Evolutionary conservation across 202 grass and related monocot genomes (phyloP), one percentile per base, ranked within the genome.

Genomic region (Musa balbisiana): DNA sequence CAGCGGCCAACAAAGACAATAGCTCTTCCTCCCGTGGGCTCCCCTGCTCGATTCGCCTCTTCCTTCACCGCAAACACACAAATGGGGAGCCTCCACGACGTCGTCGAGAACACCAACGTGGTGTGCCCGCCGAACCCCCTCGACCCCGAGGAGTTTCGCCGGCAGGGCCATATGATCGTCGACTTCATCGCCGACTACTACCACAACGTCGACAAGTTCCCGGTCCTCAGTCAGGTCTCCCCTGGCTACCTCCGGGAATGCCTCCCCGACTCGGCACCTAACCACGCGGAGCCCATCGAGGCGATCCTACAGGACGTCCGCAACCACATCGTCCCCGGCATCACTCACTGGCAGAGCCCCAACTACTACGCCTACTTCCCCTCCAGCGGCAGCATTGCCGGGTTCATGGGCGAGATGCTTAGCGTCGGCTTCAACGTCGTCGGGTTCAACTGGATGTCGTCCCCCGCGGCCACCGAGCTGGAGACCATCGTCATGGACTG

Each of bases 271-370:
- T 55, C 52, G 3, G 77, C 81, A 13, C 84, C 87, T 22, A 24
- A 9, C 3, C 52, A 64, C 24, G 84, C 81, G 51, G 75, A 87
- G 24, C 74, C 80, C 6, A 69, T 86, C 1, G 59, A 76, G 6
- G 52, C 73, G 17, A 87, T 87, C 3, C 25, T 88, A 12, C 4
- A 53, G 22, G 85, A 91, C 71, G 56, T 87, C 8, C 72, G 53
- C 14, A 58, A 82, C 11, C 49, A 81, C 52, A 76, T 91, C 67
- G 54, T 91, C 13, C 89, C 89, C 0, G 80, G 85, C 14, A 12
- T 91, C n/a, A 88, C 89, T 17, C 89, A 91, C 66, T 88, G 89
- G 89, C 85, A 91, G 83, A 91, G 89, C 80, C 89, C 83, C 4
- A 87, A 82, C 74, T 84, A 81, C 77, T 85, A 79, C 67, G 83